Conservation (phyloP, 1,284 basidiomycete species). For the Irpex sp. region DNA sequence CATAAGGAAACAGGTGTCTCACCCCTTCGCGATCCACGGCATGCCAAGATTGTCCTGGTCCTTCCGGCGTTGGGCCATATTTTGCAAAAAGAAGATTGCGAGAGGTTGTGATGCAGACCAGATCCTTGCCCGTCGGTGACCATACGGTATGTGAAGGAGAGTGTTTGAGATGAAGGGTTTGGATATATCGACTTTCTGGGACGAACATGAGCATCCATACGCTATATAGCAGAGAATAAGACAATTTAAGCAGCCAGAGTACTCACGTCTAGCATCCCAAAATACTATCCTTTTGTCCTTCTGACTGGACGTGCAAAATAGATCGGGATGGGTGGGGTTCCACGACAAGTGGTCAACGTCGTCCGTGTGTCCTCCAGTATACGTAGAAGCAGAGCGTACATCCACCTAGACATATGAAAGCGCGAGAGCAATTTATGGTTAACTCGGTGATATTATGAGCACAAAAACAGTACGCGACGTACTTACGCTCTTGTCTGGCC, state of each 20-base stretch:
- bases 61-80: constrained; percentile 48
- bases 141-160: constrained; percentile 64
- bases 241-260: background rate
- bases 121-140: constrained; percentile 62
- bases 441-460: background rate
- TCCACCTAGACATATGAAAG: constrained; percentile 50
- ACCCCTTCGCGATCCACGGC: constrained; percentile 46
- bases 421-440: no score
- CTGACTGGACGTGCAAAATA: constrained; percentile 74
- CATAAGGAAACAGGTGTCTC: constrained; percentile 7
- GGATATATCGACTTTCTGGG: constrained; percentile 63
- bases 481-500: constrained; percentile 70
- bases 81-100: constrained; percentile 58
- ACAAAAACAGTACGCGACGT: background rate
- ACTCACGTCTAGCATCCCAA: constrained; percentile 80
- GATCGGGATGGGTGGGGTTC: constrained; percentile 78
- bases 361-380: constrained; percentile 65
- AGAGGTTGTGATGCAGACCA: constrained; percentile 59
- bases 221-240: background rate
- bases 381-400: constrained; percentile 54
- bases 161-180: constrained; percentile 52
- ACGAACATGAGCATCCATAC: no score
- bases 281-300: constrained; percentile 71
- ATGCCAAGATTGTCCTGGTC: constrained; percentile 59
- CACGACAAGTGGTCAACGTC: constrained; percentile 75